Percentiles rank a stretch among this genome's conserved stretches.
Conservation (phyloP, 2,329 filamentous ascomycete genomes). For the Penicillium thymicola region DNA sequence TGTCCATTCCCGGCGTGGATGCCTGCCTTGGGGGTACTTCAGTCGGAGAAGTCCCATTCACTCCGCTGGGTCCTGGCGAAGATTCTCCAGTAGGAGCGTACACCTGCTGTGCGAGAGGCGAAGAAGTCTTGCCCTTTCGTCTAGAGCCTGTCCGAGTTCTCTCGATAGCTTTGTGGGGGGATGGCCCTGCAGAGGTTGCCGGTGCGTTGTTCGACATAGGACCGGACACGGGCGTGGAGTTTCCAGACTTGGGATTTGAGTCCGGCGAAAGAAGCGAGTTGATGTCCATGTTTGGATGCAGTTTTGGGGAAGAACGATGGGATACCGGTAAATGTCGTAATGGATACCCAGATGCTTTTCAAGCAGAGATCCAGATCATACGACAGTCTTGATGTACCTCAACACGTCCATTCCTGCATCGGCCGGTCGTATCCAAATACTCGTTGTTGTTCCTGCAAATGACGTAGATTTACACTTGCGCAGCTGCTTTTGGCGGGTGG, state of each 20-base stretch:
- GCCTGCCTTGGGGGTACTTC: slow-evolving; percentile 39
- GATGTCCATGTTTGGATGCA: slow-evolving; percentile 43
- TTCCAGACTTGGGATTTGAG: slow-evolving; percentile 38
- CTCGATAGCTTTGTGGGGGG: slow-evolving; percentile 38
- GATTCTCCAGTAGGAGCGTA: slow-evolving; percentile 39
- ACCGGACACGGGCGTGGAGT: slow-evolving; percentile 30
- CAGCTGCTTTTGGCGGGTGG: neutral
- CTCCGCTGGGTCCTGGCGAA: slow-evolving; percentile 32
- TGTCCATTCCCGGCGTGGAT: slow-evolving; percentile 49
- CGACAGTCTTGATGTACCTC: slow-evolving; percentile 28
- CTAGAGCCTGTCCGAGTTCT: slow-evolving; percentile 35
- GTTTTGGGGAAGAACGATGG: slow-evolving; percentile 4
- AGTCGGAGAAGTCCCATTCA: slow-evolving; percentile 36
- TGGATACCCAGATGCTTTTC: slow-evolving; percentile 19
- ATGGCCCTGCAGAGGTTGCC: slow-evolving; percentile 23
- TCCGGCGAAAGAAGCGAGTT: slow-evolving; percentile 47
- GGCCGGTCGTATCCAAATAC: slow-evolving; percentile 22
- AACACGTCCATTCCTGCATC: slow-evolving; percentile 39
- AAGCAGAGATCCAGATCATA: slow-evolving; percentile 28
- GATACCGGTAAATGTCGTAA: slow-evolving; percentile 4
- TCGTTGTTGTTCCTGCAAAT: slow-evolving; percentile 10
- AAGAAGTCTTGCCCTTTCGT: slow-evolving; percentile 38
- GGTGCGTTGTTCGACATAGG: slow-evolving; percentile 29
- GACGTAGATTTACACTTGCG: slow-evolving; percentile 10
- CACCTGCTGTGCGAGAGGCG: slow-evolving; percentile 44